Percentiles rank a stretch among this genome's conserved stretches.
phyloP scores from a whole-genome alignment of 495 filamentous ascomycete genomes.

The Neurospora sp. region DNA sequence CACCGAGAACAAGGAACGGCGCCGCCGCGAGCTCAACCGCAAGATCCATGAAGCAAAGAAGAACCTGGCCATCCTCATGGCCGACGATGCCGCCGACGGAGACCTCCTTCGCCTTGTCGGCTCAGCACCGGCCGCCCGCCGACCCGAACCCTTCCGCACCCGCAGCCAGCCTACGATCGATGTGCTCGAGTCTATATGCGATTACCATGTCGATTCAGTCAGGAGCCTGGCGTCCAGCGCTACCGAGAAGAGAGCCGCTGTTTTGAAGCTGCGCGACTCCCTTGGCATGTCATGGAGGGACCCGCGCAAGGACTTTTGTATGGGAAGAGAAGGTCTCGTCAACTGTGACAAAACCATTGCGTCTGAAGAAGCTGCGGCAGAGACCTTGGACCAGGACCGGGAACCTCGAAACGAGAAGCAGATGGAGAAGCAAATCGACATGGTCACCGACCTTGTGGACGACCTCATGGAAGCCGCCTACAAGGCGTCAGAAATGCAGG shows the following conservation, averaged over 20 bases:
- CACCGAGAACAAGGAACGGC: conserved; percentile 49
- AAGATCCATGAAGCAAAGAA: conserved; percentile 38
- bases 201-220: neutral
- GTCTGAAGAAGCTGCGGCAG: conserved; percentile 1
- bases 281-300: conserved; percentile 1
- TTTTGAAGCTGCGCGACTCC: neutral
- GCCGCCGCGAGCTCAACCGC: conserved; percentile 52
- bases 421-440: conserved; percentile 3
- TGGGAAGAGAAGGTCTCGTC: neutral
- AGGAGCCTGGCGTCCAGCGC: neutral
- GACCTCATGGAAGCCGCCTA: conserved; percentile 14
- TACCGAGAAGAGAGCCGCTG: neutral
- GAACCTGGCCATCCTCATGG: conserved; percentile 5
- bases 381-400: neutral
- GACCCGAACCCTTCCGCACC: neutral
- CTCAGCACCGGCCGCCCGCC: neutral
- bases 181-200: conserved; percentile 4
- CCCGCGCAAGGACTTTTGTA: neutral
- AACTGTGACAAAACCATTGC: conserved; percentile 5
- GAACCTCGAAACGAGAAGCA: conserved; percentile 8
- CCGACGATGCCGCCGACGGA: conserved; percentile 4
- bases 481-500: conserved; percentile 4
- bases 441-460: conserved; percentile 17
- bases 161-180: neutral
- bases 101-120: conserved; percentile 12